These are phyloP conservation scores for Citropsis articulata DNA, from an alignment of 345 rosid genomes.

Conservation along the genomic window DNA sequence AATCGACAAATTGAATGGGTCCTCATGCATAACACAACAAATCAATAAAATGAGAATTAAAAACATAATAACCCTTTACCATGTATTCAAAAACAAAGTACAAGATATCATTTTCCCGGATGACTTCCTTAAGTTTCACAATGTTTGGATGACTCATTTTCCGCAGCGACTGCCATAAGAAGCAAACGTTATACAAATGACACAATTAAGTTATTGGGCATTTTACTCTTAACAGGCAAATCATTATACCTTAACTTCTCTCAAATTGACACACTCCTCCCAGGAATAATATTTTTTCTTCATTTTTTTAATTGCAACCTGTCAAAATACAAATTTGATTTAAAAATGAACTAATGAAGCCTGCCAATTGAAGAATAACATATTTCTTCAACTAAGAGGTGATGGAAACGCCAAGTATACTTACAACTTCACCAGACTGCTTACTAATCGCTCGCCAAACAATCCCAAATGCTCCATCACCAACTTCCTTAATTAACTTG, in stretches of 20 bases:
- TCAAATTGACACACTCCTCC: slow-evolving; percentile 91
- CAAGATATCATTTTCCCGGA: slow-evolving; percentile 79
- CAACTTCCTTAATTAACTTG: slow-evolving; percentile 83
- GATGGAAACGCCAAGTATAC: slow-evolving; percentile 23
- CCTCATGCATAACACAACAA: neutral
- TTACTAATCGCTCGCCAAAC: slow-evolving; percentile 85
- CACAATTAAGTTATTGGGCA: neutral
- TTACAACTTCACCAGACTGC: slow-evolving; percentile 86
- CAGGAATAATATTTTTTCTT: slow-evolving; percentile 91
- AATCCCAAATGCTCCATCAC: slow-evolving; percentile 95
- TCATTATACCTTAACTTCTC: slow-evolving; percentile 84
- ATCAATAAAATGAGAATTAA: neutral
- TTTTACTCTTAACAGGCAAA: neutral
- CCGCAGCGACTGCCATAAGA: slow-evolving; percentile 58
- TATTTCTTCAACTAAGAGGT: neutral
- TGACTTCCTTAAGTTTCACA: slow-evolving; percentile 96
- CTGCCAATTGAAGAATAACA: neutral
- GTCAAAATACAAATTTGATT: neutral
- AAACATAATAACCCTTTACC: slow-evolving; percentile 37
- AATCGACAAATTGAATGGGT: neutral
- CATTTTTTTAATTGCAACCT: slow-evolving; percentile 99
- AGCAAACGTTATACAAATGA: neutral
- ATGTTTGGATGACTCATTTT: slow-evolving; percentile 92
- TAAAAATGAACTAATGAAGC: neutral
- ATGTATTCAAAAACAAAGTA: slow-evolving; percentile 93